Evolutionary conservation across 768 basidiomycete genomes (phyloP).

Genomic region (Nidularia sp.): DNA sequence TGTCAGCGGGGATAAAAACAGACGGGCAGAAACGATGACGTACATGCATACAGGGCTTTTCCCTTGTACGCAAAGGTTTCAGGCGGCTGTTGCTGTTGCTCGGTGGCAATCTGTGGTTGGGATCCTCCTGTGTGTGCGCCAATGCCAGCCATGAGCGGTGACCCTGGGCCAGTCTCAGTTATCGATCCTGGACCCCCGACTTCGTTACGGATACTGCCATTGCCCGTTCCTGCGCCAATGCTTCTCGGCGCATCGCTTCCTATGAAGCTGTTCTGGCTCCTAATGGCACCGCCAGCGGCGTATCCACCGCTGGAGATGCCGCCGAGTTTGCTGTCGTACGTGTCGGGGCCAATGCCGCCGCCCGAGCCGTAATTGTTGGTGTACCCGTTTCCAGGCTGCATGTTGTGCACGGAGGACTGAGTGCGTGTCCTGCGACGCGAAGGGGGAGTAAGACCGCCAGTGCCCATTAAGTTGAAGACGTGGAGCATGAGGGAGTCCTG

Average conservation of each 20-base stretch:
- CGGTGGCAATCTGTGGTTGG: no score
- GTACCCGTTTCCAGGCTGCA: constrained; percentile 60
- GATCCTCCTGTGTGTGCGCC: no score
- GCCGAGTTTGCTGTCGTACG: constrained; percentile 65
- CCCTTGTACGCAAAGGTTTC: constrained; percentile 70
- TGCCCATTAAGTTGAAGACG: constrained; percentile 84
- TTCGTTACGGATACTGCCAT: constrained; percentile 52
- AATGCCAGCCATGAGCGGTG: constrained; percentile 67
- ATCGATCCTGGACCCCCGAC: constrained; percentile 36
- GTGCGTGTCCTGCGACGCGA: constrained; percentile 72
- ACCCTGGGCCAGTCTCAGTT: constrained; percentile 48
- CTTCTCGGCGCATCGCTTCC: constrained; percentile 36
- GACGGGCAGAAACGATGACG: constrained; percentile 11
- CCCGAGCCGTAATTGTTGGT: constrained; percentile 60
- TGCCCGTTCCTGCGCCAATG: constrained; percentile 28
- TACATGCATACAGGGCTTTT: constrained; percentile 88
- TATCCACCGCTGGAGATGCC: constrained; percentile 42
- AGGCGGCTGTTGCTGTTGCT: constrained; percentile 18
- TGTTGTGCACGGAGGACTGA: constrained; percentile 56
- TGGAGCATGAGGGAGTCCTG: constrained; percentile 85
- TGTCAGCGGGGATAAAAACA: constrained; percentile 14
- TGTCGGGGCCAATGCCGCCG: constrained; percentile 67
- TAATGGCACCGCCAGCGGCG: constrained; percentile 33
- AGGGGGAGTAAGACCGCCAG: constrained; percentile 80
- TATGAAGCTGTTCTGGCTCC: constrained; percentile 53